These are phyloP conservation scores for Glomus cerebriforme DNA, from an alignment of 192 early-diverging fungal species.

Conservation along the genomic window DNA sequence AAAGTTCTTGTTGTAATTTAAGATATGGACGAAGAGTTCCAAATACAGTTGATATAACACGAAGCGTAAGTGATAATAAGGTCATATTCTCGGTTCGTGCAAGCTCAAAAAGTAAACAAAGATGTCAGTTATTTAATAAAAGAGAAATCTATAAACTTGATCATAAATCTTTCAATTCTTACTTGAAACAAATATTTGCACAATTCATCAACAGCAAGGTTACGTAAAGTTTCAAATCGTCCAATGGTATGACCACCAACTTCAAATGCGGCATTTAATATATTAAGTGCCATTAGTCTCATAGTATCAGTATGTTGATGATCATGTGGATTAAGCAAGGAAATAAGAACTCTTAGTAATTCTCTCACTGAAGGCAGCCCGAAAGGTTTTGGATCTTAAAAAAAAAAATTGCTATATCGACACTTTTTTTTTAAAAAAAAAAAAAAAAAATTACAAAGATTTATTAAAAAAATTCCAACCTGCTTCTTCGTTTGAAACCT, in stretches of 20 bases:
- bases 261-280: conserved; percentile 85
- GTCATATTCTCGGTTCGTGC: conserved; percentile 58
- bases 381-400: conserved; percentile 58
- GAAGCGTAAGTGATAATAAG: conserved; percentile 62
- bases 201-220: conserved; percentile 80
- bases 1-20: conserved; percentile 80
- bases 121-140: conserved; percentile 24
- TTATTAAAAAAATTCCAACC: conserved; percentile 12
- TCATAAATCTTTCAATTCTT: conserved; percentile 38
- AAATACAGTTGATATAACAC: conserved; percentile 69
- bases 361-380: conserved; percentile 89
- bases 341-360: conserved; percentile 86
- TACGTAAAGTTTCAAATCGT: conserved; percentile 57
- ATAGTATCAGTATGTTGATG: conserved; percentile 92
- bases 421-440: not conserved
- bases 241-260: conserved; percentile 79
- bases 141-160: not conserved
- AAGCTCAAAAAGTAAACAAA: conserved; percentile 37
- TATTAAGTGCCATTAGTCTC: conserved; percentile 86
- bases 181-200: conserved; percentile 86
- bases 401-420: not conserved
- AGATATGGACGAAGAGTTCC: conserved; percentile 66
- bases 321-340: conserved; percentile 87
- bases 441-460: too few species aligned
- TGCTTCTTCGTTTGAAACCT: not conserved